Conservation (phyloP, 371 early-diverging fungal species). For the Cokeromyces recurvatus region DNA sequence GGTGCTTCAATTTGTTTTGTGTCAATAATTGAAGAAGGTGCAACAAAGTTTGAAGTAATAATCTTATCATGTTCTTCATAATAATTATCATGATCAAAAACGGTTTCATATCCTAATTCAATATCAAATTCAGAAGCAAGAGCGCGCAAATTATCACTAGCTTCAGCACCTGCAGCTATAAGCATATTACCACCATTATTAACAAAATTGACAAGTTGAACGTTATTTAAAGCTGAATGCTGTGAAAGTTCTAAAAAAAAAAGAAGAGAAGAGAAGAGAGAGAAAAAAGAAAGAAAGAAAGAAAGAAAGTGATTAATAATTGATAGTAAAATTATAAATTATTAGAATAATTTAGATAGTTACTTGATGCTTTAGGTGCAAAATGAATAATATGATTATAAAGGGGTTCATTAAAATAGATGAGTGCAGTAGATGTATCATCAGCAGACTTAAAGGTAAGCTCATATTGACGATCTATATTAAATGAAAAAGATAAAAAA, state of each 20-base stretch:
- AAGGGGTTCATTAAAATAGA: constrained; percentile 46
- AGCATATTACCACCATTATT: constrained; percentile 91
- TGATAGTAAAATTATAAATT: neutral
- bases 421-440: constrained; percentile 17
- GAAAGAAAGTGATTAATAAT: too few relatives aligned
- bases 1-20: constrained; percentile 34
- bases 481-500: too few relatives aligned
- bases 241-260: constrained; percentile 26
- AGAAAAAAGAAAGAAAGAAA: too few relatives aligned
- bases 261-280: neutral
- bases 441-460: constrained; percentile 48
- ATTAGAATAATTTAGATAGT: neutral
- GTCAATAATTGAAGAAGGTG: constrained; percentile 28
- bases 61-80: constrained; percentile 38
- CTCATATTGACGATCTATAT: constrained; percentile 62
- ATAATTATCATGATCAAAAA: constrained; percentile 66
- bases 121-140: constrained; percentile 85
- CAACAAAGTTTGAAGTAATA: constrained; percentile 24
- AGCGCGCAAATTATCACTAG: constrained; percentile 70
- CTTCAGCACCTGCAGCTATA: constrained; percentile 56
- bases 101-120: constrained; percentile 69
- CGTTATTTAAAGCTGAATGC: constrained; percentile 43
- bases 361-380: constrained; percentile 63
- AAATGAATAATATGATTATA: constrained; percentile 74
- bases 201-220: constrained; percentile 77